Base-by-base conservation (phyloP, 2,329 filamentous ascomycete species). In the Dactylellina parvicollis region DNA sequence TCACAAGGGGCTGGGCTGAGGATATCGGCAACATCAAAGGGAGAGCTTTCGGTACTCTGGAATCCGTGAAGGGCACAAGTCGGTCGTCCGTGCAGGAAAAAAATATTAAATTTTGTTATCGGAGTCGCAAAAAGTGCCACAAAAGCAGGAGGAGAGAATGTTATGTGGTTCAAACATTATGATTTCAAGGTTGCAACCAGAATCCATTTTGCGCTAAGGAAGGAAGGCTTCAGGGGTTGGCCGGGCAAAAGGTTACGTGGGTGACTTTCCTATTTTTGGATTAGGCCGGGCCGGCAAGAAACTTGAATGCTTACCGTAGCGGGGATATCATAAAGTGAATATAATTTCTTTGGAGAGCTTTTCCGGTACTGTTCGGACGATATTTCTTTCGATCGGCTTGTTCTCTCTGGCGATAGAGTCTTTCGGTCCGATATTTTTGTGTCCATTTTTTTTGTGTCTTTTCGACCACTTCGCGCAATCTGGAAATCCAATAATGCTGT, bases 171-270 rank as follows among this genome's bases (percentile, higher is more conserved):
- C 14, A n/a, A 18, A 22, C 30, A 24, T 54, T 16, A 49, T 49
- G 14, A 12, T 54, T 38, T 9, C 9, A 24, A 14, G 32, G 28
- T 38, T 9, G 49, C 49, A 38, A n/a, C n/a, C n/a, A n/a, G n/a
- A n/a, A n/a, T n/a, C n/a, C n/a, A n/a, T n/a, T n/a, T 34, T 32
- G 5, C 32, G 18, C 49, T 16, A 26, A 20, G 20, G n/a, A n/a
- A 46, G 24, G 7, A 50, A 10, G 49, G 49, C 49, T 24, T 52
- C 49, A 54, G 52, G 52, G 52, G 52, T 56, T 56, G 52, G 52
- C 52, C 20, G 36, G 52, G 22, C 52, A 56, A 32, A 32, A 32
- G 20, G 52, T 42, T 56, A 28, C 52, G 30, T 26, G 34, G 24
- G 10, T 42, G 20, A 20, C 36, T 16, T 5, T n/a, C n/a, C 52